Conservation (phyloP, 768 basidiomycete genomes). For the Xerocomellus chrysenteron region DNA sequence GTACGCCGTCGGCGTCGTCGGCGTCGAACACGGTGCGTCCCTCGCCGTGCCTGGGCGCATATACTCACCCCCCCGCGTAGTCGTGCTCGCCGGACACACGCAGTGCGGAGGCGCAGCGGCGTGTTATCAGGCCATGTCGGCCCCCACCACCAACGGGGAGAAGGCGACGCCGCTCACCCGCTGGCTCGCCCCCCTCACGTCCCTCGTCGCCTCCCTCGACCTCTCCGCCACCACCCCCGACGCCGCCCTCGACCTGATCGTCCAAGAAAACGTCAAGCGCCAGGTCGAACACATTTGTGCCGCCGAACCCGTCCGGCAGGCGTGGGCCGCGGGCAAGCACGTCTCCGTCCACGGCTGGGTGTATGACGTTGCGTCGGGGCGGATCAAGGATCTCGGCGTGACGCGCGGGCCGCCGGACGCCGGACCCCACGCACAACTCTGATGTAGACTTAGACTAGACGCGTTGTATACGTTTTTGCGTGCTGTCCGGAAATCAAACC, state of each 20-base stretch:
- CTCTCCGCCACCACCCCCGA: slow-evolving; percentile 36
- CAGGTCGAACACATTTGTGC: slow-evolving; percentile 54
- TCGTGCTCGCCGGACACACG: slow-evolving; percentile 81
- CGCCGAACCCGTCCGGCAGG: slow-evolving; percentile 43
- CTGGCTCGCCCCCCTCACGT: slow-evolving; percentile 71
- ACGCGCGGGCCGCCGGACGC: slow-evolving; percentile 32
- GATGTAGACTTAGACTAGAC: not conserved
- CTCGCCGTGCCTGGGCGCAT: not conserved
- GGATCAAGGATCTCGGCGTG: slow-evolving; percentile 57
- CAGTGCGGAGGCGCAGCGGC: slow-evolving; percentile 76
- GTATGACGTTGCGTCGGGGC: slow-evolving; percentile 61
- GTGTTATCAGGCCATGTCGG: slow-evolving; percentile 42
- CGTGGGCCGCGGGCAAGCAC: slow-evolving; percentile 42
- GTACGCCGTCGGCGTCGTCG: slow-evolving; percentile 69
- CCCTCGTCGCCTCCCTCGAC: slow-evolving; percentile 43
- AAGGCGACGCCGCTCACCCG: slow-evolving; percentile 49
- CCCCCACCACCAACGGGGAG: not conserved
- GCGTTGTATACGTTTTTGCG: not conserved
- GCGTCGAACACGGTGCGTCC: slow-evolving; percentile 73
- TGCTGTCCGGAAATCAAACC: slow-evolving; percentile 16
- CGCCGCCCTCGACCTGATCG: slow-evolving; percentile 45
- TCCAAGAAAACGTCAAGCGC: slow-evolving; percentile 58
- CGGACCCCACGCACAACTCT: no score
- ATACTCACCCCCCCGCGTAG: slow-evolving; percentile 34
- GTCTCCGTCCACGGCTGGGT: slow-evolving; percentile 74